Evolutionary conservation across 208 protist species (phyloP).

Genomic region (Dictyostelium gargantuum): DNA sequence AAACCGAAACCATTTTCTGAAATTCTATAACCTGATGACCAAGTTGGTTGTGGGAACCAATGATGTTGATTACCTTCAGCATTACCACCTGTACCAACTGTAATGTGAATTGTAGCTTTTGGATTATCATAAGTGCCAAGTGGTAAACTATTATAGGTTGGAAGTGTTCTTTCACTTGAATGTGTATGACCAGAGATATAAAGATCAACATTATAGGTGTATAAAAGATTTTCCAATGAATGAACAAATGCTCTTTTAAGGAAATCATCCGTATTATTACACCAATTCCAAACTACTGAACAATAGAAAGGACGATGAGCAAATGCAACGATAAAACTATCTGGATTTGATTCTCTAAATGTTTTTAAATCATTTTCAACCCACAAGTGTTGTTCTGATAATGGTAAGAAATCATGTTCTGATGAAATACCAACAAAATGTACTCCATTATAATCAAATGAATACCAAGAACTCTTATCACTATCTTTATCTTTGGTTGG

Average conservation of each 20-base stretch:
- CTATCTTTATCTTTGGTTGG: not conserved
- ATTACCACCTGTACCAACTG: conserved; percentile 39
- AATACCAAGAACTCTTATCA: not conserved
- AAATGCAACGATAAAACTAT: not conserved
- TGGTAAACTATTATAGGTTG: not conserved
- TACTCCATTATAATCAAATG: conserved; percentile 21
- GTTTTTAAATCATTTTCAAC: conserved; percentile 1
- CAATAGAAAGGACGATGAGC: conserved; percentile 42
- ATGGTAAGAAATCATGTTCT: conserved; percentile 8
- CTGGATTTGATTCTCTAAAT: conserved; percentile 3
- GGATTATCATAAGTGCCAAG: not conserved
- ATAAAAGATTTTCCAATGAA: not conserved
- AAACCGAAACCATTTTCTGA: not conserved
- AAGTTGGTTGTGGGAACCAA: not conserved
- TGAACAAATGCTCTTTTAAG: not conserved
- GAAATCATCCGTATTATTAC: not conserved
- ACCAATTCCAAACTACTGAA: not conserved
- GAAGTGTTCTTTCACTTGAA: not conserved
- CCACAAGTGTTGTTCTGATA: not conserved
- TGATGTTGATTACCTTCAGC: not conserved
- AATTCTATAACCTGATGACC: not conserved
- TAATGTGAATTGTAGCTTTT: conserved; percentile 10
- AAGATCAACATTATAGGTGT: conserved; percentile 43
- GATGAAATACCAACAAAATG: conserved; percentile 44
- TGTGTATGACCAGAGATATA: conserved; percentile 24